Evolutionary conservation across 768 basidiomycete species (phyloP).

Genomic region (Galerina sulciceps): DNA sequence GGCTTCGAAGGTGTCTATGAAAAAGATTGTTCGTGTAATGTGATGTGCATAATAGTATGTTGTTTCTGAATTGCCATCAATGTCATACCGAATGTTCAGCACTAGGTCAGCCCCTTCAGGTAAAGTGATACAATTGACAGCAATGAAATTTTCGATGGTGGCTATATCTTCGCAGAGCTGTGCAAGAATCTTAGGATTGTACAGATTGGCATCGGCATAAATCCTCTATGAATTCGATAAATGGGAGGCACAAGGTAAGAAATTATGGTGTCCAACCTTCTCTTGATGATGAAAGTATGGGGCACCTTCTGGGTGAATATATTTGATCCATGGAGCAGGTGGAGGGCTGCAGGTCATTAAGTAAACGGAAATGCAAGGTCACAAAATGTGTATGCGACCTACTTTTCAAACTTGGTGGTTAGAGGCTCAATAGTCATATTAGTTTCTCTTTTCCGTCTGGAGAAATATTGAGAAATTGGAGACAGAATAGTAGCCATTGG

Average conservation of each 20-base stretch:
- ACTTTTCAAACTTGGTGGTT: slow-evolving; percentile 14
- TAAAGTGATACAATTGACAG: slow-evolving; percentile 28
- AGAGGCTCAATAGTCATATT: slow-evolving; percentile 9
- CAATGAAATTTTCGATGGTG: slow-evolving; percentile 31
- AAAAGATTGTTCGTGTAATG: slow-evolving; percentile 51
- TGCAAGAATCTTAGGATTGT: slow-evolving; percentile 32
- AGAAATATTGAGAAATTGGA: neutral
- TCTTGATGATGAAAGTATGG: slow-evolving; percentile 55
- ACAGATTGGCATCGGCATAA: slow-evolving; percentile 60
- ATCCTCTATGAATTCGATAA: slow-evolving; percentile 38
- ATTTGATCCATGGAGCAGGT: slow-evolving; percentile 47
- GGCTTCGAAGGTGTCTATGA: slow-evolving; percentile 49
- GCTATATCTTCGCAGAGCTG: slow-evolving; percentile 42
- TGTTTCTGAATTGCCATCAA: slow-evolving; percentile 18
- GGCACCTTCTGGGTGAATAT: slow-evolving; percentile 63
- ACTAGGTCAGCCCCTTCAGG: slow-evolving; percentile 45
- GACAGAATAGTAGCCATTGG: neutral
- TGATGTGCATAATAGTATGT: slow-evolving; percentile 42
- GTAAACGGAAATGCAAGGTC: neutral
- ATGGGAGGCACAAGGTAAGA: neutral
- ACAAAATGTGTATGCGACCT: neutral
- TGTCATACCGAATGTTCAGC: slow-evolving; percentile 40
- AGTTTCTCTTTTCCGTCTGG: slow-evolving; percentile 3
- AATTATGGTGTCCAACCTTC: slow-evolving; percentile 39
- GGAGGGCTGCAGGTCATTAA: slow-evolving; percentile 15